Conservation (phyloP, 495 filamentous ascomycete genomes). For the Penicillium pulvis region DNA sequence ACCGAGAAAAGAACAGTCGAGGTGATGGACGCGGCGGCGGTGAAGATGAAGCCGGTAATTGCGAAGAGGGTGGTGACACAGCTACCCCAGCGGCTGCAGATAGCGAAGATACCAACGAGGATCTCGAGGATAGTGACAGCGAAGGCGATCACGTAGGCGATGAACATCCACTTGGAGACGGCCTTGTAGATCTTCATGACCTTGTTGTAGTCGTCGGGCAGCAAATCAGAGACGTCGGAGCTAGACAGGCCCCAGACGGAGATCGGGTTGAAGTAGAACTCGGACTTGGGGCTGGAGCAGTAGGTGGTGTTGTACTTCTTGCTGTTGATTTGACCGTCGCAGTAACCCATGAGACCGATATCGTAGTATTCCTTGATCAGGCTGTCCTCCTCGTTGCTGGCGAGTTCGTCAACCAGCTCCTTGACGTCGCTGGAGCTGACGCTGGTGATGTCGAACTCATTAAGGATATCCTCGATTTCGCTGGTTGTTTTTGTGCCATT, state of each 20-base stretch:
- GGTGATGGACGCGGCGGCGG: constrained; percentile 57
- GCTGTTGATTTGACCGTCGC: constrained; percentile 62
- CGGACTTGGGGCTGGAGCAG: constrained; percentile 59
- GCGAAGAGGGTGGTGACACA: constrained; percentile 79
- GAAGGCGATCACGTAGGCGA: constrained; percentile 69
- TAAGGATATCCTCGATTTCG: constrained; percentile 29
- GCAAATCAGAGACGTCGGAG: constrained; percentile 52
- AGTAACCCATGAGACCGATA: constrained; percentile 87
- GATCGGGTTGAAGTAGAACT: constrained; percentile 78
- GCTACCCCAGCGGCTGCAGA: constrained; percentile 69
- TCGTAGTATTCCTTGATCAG: constrained; percentile 76
- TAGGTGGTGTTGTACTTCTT: constrained; percentile 39
- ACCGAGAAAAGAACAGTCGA: constrained; percentile 63
- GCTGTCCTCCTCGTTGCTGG: constrained; percentile 42
- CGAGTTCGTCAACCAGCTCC: constrained; percentile 32
- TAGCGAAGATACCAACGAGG: constrained; percentile 67
- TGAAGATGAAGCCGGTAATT: constrained; percentile 57
- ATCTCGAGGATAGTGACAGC: constrained; percentile 69
- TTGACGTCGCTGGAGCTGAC: constrained; percentile 36
- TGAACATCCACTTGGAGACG: constrained; percentile 79
- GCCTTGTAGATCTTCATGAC: constrained; percentile 69
- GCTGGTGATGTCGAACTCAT: constrained; percentile 27
- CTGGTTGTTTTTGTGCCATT: constrained; percentile 23
- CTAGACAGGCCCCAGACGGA: constrained; percentile 62
- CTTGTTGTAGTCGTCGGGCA: constrained; percentile 65